Percentiles rank a stretch among this genome's conserved stretches.
These are phyloP conservation scores for Tilletia setariae DNA, from an alignment of 1,284 basidiomycete genomes.

Conservation along the genomic window DNA sequence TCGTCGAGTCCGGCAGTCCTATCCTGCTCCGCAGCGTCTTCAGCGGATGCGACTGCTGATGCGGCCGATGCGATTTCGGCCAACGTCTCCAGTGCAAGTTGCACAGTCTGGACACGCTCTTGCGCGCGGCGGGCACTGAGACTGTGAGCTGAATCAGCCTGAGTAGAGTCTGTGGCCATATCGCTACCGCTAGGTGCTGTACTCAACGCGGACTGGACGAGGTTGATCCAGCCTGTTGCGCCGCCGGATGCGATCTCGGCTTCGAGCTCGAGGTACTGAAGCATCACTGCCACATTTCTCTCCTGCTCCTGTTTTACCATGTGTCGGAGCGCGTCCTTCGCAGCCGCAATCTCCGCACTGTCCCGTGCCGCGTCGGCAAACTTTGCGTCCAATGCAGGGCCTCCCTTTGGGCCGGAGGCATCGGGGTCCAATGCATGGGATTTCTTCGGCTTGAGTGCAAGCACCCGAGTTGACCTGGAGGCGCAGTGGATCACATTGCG, in stretches of 20 bases:
- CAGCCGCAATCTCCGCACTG: background rate
- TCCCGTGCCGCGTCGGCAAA: background rate
- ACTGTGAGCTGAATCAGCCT: background rate
- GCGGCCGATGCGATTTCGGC: constrained; percentile 36
- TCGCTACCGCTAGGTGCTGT: background rate
- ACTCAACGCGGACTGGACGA: background rate
- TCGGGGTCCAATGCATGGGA: background rate
- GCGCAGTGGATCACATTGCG: constrained; percentile 13
- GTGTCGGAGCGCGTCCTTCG: background rate
- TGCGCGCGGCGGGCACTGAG: constrained; percentile 23
- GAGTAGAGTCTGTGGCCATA: background rate
- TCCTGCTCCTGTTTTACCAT: constrained; percentile 4
- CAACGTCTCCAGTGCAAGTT: constrained; percentile 43
- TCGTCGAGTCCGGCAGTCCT: background rate
- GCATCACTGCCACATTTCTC: background rate
- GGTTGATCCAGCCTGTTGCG: background rate
- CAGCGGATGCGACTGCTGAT: constrained; percentile 17
- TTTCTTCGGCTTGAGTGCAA: background rate
- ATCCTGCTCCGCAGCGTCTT: constrained; percentile 12
- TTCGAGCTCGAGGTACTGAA: background rate
- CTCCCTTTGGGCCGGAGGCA: background rate
- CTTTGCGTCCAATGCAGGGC: background rate
- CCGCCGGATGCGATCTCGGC: background rate
- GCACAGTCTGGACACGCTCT: constrained; percentile 35
- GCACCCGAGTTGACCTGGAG: background rate